Conservation (phyloP, 176 grass and related monocot species). For the Hordeum marinum region DNA sequence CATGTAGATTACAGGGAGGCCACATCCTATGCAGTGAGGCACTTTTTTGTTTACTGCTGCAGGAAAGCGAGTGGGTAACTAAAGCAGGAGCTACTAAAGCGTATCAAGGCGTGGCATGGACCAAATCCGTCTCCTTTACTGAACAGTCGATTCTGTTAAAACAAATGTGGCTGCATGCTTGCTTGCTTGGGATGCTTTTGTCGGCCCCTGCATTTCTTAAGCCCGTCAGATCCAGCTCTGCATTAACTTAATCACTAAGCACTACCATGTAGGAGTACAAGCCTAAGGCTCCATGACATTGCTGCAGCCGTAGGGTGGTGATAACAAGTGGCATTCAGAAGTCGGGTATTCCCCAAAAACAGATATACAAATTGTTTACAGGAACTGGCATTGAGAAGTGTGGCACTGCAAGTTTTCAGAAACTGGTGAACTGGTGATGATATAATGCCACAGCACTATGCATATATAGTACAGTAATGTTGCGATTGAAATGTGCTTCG, state of each 20-base stretch:
- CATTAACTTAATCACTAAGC: constrained; percentile 21
- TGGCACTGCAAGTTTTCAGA: background rate
- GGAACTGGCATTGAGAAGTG: background rate
- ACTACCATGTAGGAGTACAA: background rate
- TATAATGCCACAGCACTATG: background rate
- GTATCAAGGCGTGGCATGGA: background rate
- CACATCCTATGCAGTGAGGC: background rate
- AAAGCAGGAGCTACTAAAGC: background rate
- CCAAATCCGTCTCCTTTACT: background rate
- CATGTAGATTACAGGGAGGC: background rate
- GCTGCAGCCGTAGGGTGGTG: background rate
- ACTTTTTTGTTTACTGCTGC: background rate
- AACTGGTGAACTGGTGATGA: background rate
- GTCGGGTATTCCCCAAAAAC: background rate
- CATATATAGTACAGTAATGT: no score
- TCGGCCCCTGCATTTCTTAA: background rate
- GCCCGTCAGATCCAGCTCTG: background rate
- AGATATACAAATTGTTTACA: background rate
- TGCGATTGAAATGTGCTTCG: background rate
- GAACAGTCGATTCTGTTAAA: background rate
- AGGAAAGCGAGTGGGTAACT: background rate
- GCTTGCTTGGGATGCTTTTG: background rate
- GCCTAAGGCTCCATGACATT: background rate
- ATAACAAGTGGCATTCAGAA: background rate
- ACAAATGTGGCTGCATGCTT: background rate